Conservation (phyloP, 2,329 filamentous ascomycete genomes). For the Xylaria sp. region DNA sequence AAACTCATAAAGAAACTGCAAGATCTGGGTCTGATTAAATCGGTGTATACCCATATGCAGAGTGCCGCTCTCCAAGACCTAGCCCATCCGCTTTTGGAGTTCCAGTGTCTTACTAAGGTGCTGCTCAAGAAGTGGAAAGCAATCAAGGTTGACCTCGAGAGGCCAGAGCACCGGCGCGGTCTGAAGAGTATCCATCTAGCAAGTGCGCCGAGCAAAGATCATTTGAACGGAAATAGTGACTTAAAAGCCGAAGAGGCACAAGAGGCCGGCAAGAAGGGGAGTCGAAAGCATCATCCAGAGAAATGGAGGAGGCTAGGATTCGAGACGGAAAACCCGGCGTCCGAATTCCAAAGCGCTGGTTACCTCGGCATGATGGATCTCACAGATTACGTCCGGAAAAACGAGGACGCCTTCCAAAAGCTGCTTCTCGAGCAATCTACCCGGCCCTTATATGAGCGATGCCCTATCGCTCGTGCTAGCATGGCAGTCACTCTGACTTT, state of each 20-base stretch:
- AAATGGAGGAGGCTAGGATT: conserved; percentile 96
- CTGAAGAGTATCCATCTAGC: conserved; percentile 87
- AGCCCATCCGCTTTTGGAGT: conserved; percentile 89
- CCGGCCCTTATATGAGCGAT: conserved; percentile 76
- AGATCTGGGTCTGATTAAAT: conserved; percentile 91
- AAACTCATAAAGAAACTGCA: conserved; percentile 95
- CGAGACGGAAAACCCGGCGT: conserved; percentile 85
- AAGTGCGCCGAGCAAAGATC: conserved; percentile 70
- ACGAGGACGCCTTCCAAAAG: conserved; percentile 94
- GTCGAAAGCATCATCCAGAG: conserved; percentile 81
- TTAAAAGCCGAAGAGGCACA: conserved; percentile 54
- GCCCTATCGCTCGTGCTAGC: conserved; percentile 87
- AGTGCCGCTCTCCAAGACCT: conserved; percentile 91
- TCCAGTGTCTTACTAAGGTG: conserved; percentile 90
- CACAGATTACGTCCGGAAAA: conserved; percentile 90
- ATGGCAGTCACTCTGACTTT: conserved; percentile 87
- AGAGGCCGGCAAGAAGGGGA: conserved; percentile 66
- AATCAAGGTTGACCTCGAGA: conserved; percentile 84
- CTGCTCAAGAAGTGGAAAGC: conserved; percentile 89
- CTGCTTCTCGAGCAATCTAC: conserved; percentile 88
- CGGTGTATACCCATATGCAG: conserved; percentile 93
- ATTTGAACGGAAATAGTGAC: conserved; percentile 46
- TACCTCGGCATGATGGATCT: conserved; percentile 98
- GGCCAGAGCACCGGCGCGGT: conserved; percentile 86
- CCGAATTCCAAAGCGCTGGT: conserved; percentile 86